Percentiles rank a stretch among this genome's conserved stretches.
phyloP scores from a whole-genome alignment of 495 filamentous ascomycete genomes.

The Penicillium egyptiacum region DNA sequence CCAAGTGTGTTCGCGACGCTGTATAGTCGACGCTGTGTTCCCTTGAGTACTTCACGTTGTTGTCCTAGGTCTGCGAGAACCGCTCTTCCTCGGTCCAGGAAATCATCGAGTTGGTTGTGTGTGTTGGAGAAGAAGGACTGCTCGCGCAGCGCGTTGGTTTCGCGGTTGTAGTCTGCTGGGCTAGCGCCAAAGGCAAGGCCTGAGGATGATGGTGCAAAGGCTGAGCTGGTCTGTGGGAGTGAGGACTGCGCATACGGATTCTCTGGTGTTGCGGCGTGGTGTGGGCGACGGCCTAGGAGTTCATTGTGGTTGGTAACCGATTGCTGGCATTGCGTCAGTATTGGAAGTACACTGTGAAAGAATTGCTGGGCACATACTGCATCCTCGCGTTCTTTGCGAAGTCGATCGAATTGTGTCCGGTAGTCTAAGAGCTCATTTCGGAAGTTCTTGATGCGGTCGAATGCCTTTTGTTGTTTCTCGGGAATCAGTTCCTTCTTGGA shows the following conservation, averaged over 20 bases:
- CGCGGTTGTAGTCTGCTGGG: conserved; percentile 62
- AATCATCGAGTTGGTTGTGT: conserved; percentile 84
- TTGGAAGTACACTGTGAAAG: background rate
- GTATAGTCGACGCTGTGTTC: conserved; percentile 86
- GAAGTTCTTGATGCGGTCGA: conserved; percentile 83
- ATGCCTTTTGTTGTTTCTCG: conserved; percentile 86
- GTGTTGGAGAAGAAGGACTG: conserved; percentile 81
- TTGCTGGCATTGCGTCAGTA: conserved; percentile 40
- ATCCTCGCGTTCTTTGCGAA: conserved; percentile 76
- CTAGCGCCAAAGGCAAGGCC: conserved; percentile 55
- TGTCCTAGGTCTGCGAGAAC: conserved; percentile 86
- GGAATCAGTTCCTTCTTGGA: conserved; percentile 84
- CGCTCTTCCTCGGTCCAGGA: conserved; percentile 83
- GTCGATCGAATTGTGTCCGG: conserved; percentile 67
- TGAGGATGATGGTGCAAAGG: conserved; percentile 41
- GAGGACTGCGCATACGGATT: conserved; percentile 82
- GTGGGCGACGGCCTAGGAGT: conserved; percentile 85
- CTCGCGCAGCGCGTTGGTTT: conserved; percentile 84
- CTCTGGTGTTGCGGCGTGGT: conserved; percentile 83
- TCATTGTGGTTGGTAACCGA: conserved; percentile 75
- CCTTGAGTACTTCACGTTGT: conserved; percentile 92
- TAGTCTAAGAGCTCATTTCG: conserved; percentile 78
- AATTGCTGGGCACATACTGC: conserved; percentile 44
- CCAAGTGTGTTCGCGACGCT: conserved; percentile 92
- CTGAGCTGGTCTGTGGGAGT: conserved; percentile 40